Base-by-base conservation (phyloP, 108 stramenopile species). In the Conticribra weissflogii region DNA sequence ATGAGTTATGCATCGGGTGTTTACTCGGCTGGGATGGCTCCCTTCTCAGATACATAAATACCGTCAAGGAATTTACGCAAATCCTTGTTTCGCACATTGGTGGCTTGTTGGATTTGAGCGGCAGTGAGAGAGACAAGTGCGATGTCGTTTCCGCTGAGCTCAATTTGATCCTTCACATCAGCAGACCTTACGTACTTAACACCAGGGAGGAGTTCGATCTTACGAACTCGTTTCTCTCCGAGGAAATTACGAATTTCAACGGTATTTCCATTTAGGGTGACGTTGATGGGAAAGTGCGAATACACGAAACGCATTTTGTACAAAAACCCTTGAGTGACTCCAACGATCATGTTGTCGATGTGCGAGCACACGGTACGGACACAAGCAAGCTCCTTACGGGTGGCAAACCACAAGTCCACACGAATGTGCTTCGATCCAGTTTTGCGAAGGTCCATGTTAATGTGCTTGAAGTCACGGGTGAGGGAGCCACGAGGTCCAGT, bases 271-370 rank as follows among this genome's bases (percentile, higher is more conserved):
- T 66, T 78, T 45, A 96, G 66, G 53, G 89, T 80, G 15, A 98
- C 97, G 71, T 97, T 99, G 96, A 99, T 98, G 85, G 99, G 99
- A 85, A 99, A 99, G 81, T 99, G 99, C 63, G 92, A 90, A 84
- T 99, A 99, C 27, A 97, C 98, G 79, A 98, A 97, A 71, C 99
- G 96, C 98, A 99, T 96, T 91, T 98, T 99, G 96, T 99, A 99
- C 32, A 86, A 36, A 90, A 96, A 99, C 61, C 99, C 99, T 72
- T 92, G 94, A 53, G 96, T 98, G 56, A 99, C 98, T 72, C 99
- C 99, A 7, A 95, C 92, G 45, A 99, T 85, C 98, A 99, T 96
- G 95, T 99, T 99, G 41, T 98, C 93, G 41, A 99, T 96, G 96
- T 98, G 98, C 46, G 97, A 93, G 93, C 93, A 94, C 58, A 99